Percentiles rank a stretch among this genome's conserved stretches.
Conservation (phyloP, 2,329 filamentous ascomycete species). For the Xylaria sp. region DNA sequence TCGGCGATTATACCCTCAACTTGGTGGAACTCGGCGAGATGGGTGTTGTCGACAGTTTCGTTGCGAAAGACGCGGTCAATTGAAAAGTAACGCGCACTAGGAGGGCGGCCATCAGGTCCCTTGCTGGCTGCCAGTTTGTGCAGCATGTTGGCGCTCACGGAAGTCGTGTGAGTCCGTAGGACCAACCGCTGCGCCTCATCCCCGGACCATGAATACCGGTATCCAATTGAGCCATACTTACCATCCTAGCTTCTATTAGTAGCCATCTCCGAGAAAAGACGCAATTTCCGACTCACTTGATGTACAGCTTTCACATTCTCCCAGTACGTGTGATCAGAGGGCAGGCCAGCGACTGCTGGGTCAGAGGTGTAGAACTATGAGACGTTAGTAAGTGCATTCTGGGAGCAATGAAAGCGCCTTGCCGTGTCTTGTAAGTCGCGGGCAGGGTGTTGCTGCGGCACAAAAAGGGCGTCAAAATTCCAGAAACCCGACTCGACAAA, state of each 20-base stretch:
- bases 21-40: slow-evolving; percentile 98
- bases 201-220: slow-evolving; percentile 73
- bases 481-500: slow-evolving; percentile 95
- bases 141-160: slow-evolving; percentile 77
- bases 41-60: slow-evolving; percentile 83
- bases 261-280: not conserved
- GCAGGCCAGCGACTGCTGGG: slow-evolving; percentile 77
- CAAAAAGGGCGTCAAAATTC: slow-evolving; percentile 96
- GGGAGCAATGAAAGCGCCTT: not conserved
- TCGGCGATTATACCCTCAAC: slow-evolving; percentile 99
- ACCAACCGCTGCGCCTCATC: slow-evolving; percentile 84
- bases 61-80: slow-evolving; percentile 98
- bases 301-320: slow-evolving; percentile 88
- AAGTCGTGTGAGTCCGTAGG: slow-evolving; percentile 1
- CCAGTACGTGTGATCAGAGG: slow-evolving; percentile 82
- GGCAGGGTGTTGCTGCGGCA: slow-evolving; percentile 93
- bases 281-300: slow-evolving; percentile 56
- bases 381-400: not conserved
- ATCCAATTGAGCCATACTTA: slow-evolving; percentile 94
- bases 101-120: slow-evolving; percentile 73
- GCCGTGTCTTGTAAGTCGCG: slow-evolving; percentile 93
- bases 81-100: slow-evolving; percentile 89
- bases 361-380: slow-evolving; percentile 88
- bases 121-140: slow-evolving; percentile 59
- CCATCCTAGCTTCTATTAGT: slow-evolving; percentile 61